Percentiles rank a stretch among this genome's conserved stretches.
Evolutionary conservation across 345 rosid species (phyloP).

Genomic region (Crucihimalaya himalaica): DNA sequence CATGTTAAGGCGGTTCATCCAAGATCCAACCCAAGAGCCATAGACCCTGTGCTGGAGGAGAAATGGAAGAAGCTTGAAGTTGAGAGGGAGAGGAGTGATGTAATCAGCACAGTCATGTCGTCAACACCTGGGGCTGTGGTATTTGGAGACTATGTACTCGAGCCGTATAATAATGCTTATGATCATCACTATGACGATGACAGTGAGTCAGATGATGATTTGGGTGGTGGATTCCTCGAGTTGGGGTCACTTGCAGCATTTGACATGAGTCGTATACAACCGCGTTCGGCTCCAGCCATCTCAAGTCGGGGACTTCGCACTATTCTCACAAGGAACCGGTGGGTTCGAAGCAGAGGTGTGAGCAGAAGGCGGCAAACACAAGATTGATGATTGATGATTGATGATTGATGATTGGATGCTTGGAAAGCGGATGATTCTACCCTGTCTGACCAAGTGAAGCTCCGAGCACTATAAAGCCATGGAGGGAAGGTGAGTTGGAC

Average conservation of each 20-base stretch:
- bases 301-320: slow-evolving; percentile 41
- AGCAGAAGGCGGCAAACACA: slow-evolving; percentile 31
- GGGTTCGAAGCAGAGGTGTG: slow-evolving; percentile 44
- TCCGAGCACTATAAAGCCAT: slow-evolving; percentile 16
- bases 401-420: not conserved
- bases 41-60: slow-evolving; percentile 73
- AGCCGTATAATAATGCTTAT: slow-evolving; percentile 47
- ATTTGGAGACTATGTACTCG: slow-evolving; percentile 87
- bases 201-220: slow-evolving; percentile 58
- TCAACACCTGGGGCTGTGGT: slow-evolving; percentile 76
- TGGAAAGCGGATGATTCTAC: not conserved
- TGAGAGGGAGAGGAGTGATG: slow-evolving; percentile 69
- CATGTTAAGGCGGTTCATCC: slow-evolving; percentile 79
- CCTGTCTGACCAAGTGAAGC: not conserved
- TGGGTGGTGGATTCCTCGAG: slow-evolving; percentile 47
- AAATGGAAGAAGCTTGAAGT: slow-evolving; percentile 79
- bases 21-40: slow-evolving; percentile 69
- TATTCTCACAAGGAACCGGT: slow-evolving; percentile 47
- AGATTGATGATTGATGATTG: slow-evolving; percentile 15
- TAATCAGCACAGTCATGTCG: slow-evolving; percentile 68
- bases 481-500: slow-evolving; percentile 12
- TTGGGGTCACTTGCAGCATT: slow-evolving; percentile 45
- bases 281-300: slow-evolving; percentile 41
- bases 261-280: slow-evolving; percentile 35
- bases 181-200: slow-evolving; percentile 43